phyloP scores from a whole-genome alignment of 1,284 basidiomycete genomes.

The Leccinum solheimii region DNA sequence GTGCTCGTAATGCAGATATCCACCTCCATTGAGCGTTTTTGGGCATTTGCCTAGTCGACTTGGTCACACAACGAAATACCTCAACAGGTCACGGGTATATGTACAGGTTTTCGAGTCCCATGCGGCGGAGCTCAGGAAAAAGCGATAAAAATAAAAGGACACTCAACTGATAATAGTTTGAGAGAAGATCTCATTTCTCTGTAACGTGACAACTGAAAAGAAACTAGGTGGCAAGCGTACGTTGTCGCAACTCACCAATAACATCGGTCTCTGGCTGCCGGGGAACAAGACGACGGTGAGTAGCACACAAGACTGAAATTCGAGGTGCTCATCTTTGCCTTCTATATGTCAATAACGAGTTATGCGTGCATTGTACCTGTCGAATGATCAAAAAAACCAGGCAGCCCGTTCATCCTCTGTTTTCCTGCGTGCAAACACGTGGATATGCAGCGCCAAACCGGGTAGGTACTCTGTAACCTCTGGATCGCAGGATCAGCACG shows the following conservation, averaged over 20 bases:
- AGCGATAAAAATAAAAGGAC: neutral
- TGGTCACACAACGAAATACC: too few relatives aligned
- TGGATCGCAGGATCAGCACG: slow-evolving; percentile 30
- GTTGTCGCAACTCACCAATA: neutral
- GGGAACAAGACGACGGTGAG: too few relatives aligned
- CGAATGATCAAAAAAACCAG: slow-evolving; percentile 19
- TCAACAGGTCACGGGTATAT: neutral
- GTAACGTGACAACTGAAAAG: neutral
- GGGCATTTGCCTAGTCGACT: neutral
- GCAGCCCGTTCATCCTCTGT: slow-evolving; percentile 20
- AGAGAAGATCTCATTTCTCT: too few relatives aligned
- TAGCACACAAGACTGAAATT: too few relatives aligned
- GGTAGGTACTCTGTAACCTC: slow-evolving; percentile 74
- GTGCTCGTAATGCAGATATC: neutral
- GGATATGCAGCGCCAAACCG: slow-evolving; percentile 63
- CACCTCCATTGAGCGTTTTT: neutral
- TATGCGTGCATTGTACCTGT: neutral
- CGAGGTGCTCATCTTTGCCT: neutral
- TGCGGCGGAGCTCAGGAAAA: too few relatives aligned
- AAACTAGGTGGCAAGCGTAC: neutral
- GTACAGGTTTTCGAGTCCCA: neutral
- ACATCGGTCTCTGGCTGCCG: neutral
- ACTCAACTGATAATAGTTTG: neutral
- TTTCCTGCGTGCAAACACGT: slow-evolving; percentile 72
- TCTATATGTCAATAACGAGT: slow-evolving; percentile 6